phyloP scores from a whole-genome alignment of 139 green algal species.

The Yamagishiella unicocca region DNA sequence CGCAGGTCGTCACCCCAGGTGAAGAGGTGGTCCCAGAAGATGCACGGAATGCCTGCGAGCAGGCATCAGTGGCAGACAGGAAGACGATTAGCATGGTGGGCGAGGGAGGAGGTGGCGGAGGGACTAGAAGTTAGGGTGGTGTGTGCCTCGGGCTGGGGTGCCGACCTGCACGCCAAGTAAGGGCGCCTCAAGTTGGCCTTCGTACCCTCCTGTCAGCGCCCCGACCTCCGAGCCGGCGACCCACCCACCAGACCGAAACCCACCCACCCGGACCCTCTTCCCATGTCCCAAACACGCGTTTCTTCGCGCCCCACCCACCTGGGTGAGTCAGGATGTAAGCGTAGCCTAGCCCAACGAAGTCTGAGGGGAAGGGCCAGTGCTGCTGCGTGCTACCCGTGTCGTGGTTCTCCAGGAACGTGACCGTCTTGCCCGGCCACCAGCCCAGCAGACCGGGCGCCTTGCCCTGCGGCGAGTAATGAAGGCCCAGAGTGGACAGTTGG shows the following conservation, averaged over 20 bases:
- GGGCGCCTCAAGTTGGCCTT: no score
- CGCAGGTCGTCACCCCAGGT: conserved; percentile 69
- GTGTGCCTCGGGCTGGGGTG: no score
- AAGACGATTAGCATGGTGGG: not conserved
- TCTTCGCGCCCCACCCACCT: conserved; percentile 53
- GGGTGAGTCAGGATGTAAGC: conserved; percentile 97
- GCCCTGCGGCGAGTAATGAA: conserved; percentile 75
- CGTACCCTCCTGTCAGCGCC: not conserved
- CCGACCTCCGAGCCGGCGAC: not conserved
- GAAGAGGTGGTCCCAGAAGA: conserved; percentile 90
- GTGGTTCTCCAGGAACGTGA: conserved; percentile 93
- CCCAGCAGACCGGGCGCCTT: conserved; percentile 86
- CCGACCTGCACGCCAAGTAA: no score
- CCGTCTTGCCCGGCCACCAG: conserved; percentile 82
- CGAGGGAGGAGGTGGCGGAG: not conserved
- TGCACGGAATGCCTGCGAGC: conserved; percentile 65
- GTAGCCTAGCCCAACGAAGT: conserved; percentile 83
- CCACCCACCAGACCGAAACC: not conserved
- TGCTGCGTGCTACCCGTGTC: conserved; percentile 70
- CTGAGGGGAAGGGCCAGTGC: conserved; percentile 83
- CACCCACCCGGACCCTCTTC: not conserved
- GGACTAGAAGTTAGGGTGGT: no score
- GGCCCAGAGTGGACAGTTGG: no score
- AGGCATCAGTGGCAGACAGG: not conserved
- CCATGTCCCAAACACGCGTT: not conserved